phyloP scores from a whole-genome alignment of 1,284 basidiomycete genomes.

The Rhodofomes roseus region DNA sequence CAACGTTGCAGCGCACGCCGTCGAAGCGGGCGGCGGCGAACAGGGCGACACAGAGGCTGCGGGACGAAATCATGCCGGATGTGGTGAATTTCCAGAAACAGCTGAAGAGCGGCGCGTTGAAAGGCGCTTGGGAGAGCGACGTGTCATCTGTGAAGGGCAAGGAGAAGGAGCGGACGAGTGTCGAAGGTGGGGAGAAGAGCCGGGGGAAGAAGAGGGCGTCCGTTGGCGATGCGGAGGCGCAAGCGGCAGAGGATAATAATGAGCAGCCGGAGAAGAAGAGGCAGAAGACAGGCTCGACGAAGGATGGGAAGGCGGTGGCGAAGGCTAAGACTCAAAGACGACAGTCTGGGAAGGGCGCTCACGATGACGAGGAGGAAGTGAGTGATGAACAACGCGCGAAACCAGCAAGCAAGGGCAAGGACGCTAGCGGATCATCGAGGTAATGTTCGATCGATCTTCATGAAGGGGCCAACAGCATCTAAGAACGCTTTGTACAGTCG shows the following conservation, averaged over 20 bases:
- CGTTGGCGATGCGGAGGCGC: conserved; percentile 16
- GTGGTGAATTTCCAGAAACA: conserved; percentile 66
- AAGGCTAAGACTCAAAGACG: conserved; percentile 7
- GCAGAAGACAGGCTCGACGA: conserved; percentile 14
- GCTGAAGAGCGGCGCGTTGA: conserved; percentile 41
- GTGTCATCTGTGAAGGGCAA: conserved; percentile 17
- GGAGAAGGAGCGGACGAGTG: conserved; percentile 25
- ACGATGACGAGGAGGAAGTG: conserved; percentile 13
- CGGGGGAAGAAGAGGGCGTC: conserved; percentile 29
- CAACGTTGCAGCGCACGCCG: conserved; percentile 18
- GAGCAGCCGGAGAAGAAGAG: conserved; percentile 34
- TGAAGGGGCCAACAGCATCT: background rate
- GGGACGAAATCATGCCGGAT: conserved; percentile 74
- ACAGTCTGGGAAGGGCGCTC: conserved; percentile 15
- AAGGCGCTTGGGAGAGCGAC: conserved; percentile 23
- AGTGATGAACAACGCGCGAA: background rate
- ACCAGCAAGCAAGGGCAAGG: background rate
- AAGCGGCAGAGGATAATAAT: conserved; percentile 23
- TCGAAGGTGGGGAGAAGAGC: conserved; percentile 14
- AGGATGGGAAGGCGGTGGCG: conserved; percentile 2
- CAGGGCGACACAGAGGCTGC: conserved; percentile 58
- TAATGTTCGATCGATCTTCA: background rate
- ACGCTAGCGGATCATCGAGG: background rate
- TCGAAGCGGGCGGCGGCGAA: conserved; percentile 59
- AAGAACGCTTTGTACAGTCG: background rate